Percentiles rank a stretch among this genome's conserved stretches.
Conservation (phyloP, 169 alveolate species). For the Babesia ovis region DNA sequence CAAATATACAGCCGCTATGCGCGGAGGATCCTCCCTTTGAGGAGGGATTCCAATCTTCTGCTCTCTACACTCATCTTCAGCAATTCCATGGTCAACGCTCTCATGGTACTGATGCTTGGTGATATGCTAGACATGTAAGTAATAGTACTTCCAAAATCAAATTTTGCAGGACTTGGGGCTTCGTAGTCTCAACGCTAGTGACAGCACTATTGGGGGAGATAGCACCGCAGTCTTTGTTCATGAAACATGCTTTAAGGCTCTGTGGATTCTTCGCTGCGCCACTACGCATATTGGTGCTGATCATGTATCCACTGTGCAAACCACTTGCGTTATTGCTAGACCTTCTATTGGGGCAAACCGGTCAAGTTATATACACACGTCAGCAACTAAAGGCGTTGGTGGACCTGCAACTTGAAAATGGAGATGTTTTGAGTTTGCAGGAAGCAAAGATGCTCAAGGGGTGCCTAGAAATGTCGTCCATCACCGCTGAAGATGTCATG, state of each 20-base stretch:
- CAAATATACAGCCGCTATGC: conserved; percentile 77
- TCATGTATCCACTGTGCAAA: conserved; percentile 75
- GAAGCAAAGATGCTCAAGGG: conserved; percentile 76
- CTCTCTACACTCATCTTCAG: conserved; percentile 84
- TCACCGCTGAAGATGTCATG: conserved; percentile 69
- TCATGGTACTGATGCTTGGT: conserved; percentile 82
- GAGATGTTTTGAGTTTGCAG: conserved; percentile 66
- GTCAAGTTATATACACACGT: conserved; percentile 64
- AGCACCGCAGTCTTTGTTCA: conserved; percentile 85
- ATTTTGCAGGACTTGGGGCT: conserved; percentile 72
- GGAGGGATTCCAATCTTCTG: conserved; percentile 84
- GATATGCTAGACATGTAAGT: conserved; percentile 76
- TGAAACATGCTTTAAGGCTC: conserved; percentile 82
- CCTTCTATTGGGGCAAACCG: conserved; percentile 45
- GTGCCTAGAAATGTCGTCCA: conserved; percentile 66
- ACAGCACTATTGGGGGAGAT: conserved; percentile 87
- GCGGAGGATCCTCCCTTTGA: conserved; percentile 81
- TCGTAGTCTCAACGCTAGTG: conserved; percentile 79
- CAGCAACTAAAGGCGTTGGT: conserved; percentile 75
- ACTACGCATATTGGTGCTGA: conserved; percentile 59
- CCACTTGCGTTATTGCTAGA: conserved; percentile 74
- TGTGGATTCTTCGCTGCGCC: conserved; percentile 83
- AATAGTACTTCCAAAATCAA: not conserved
- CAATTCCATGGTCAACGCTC: conserved; percentile 85
- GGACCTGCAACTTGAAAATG: conserved; percentile 72